Conservation (phyloP, 345 rosid species). For the Clausena lansium region DNA sequence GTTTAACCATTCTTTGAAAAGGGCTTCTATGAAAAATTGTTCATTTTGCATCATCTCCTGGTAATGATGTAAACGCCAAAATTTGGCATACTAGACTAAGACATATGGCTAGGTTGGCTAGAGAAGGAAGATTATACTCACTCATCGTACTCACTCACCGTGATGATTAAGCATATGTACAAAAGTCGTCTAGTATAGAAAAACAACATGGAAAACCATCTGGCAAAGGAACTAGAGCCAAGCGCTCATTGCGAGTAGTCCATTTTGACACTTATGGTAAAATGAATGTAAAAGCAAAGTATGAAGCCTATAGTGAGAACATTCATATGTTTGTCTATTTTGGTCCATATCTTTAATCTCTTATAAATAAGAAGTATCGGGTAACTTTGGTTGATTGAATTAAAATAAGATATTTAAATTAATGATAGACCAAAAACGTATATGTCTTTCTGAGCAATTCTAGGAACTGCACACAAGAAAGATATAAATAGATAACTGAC, state of each 20-base stretch:
- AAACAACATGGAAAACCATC: neutral
- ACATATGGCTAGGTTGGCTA: neutral
- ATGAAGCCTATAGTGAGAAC: too few species aligned
- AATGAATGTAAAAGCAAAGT: neutral
- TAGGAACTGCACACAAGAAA: too few species aligned
- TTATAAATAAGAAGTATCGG: neutral
- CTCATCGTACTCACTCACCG: too few species aligned
- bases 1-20: too few species aligned
- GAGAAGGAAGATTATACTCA: neutral
- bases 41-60: too few species aligned
- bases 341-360: neutral
- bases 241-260: neutral
- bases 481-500: too few species aligned
- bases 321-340: neutral
- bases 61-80: neutral
- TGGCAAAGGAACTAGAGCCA: neutral
- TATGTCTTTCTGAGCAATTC: too few species aligned
- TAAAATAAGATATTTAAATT: too few species aligned
- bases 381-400: neutral
- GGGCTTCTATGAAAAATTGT: neutral
- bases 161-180: neutral
- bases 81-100: neutral
- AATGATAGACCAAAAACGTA: too few species aligned
- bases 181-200: neutral
- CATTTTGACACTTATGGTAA: neutral